These are phyloP conservation scores for Suhomyces sp. DNA, from an alignment of 805 yeast genomes.

Conservation along the genomic window DNA sequence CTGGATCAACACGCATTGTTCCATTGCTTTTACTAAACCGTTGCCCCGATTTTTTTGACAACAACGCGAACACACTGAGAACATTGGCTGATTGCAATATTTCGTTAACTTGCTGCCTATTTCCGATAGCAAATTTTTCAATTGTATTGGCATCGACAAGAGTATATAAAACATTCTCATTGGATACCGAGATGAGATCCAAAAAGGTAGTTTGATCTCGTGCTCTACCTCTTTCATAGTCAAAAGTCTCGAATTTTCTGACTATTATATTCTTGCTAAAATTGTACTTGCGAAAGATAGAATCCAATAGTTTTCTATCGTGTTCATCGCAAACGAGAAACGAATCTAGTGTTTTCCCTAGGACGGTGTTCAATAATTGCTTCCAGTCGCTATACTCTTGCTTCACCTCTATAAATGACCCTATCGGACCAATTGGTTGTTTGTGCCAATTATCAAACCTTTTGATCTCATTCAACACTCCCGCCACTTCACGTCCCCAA, in stretches of 20 bases:
- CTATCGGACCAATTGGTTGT: slow-evolving; percentile 81
- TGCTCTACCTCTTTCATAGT: slow-evolving; percentile 49
- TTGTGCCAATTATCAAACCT: slow-evolving; percentile 35
- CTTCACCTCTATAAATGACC: slow-evolving; percentile 57
- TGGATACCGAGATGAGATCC: slow-evolving; percentile 58
- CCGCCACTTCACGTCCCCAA: slow-evolving; percentile 49
- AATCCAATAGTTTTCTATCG: slow-evolving; percentile 48
- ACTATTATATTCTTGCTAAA: slow-evolving; percentile 45
- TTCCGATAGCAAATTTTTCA: slow-evolving; percentile 58
- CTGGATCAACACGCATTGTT: slow-evolving; percentile 54
- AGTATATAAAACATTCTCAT: slow-evolving; percentile 55
- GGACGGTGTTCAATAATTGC: slow-evolving; percentile 54
- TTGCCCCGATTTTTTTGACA: slow-evolving; percentile 45
- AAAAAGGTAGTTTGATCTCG: slow-evolving; percentile 43
- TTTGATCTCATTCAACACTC: slow-evolving; percentile 43
- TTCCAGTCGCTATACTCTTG: slow-evolving; percentile 55
- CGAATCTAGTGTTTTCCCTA: slow-evolving; percentile 52
- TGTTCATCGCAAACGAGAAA: slow-evolving; percentile 65
- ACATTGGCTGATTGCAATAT: slow-evolving; percentile 40
- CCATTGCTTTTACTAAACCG: slow-evolving; percentile 40
- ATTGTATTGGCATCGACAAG: slow-evolving; percentile 62
- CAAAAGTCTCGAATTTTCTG: slow-evolving; percentile 57
- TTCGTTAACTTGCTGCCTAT: slow-evolving; percentile 50
- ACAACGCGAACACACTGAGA: slow-evolving; percentile 39
- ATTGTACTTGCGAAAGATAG: slow-evolving; percentile 28